These are phyloP conservation scores for Pueraria montana DNA, from an alignment of 306 rosid genomes.

Conservation along the genomic window DNA sequence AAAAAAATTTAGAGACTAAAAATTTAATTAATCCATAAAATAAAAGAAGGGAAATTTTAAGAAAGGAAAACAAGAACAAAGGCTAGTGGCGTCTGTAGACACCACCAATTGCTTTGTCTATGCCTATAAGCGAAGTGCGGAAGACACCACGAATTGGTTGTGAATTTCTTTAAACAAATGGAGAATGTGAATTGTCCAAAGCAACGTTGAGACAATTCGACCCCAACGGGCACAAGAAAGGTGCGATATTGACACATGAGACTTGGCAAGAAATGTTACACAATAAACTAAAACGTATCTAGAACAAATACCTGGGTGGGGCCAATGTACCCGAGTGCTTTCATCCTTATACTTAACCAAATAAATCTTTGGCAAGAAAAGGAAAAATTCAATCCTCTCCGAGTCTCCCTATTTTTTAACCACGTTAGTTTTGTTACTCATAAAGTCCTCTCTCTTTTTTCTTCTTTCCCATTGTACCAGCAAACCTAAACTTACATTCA, in stretches of 20 bases:
- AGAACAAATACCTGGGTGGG: conserved; percentile 37
- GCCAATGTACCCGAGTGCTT: background rate
- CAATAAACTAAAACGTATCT: conserved; percentile 1
- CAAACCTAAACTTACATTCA: conserved; percentile 16
- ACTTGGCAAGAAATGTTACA: conserved; percentile 4
- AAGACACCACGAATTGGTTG: background rate
- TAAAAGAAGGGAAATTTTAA: background rate
- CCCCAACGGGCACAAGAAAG: conserved; percentile 51
- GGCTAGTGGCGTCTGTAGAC: conserved; percentile 3
- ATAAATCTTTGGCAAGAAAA: conserved; percentile 14
- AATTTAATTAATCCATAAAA: no score
- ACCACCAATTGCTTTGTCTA: background rate
- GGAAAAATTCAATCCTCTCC: background rate
- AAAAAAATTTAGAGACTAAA: no score
- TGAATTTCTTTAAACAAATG: conserved; percentile 33
- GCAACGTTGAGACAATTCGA: conserved; percentile 34
- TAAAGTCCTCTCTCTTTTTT: background rate
- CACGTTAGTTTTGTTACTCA: background rate
- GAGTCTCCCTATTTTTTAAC: background rate
- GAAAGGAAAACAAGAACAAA: background rate
- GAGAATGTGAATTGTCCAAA: conserved; percentile 31
- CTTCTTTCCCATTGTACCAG: background rate
- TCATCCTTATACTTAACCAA: background rate
- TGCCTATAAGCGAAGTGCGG: conserved; percentile 7
- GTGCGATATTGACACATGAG: conserved; percentile 51